A percentile compares a stretch with the other conserved stretches of the same genome.
Conservation (phyloP, 306 rosid genomes). For the Aeschynomene evenia region DNA sequence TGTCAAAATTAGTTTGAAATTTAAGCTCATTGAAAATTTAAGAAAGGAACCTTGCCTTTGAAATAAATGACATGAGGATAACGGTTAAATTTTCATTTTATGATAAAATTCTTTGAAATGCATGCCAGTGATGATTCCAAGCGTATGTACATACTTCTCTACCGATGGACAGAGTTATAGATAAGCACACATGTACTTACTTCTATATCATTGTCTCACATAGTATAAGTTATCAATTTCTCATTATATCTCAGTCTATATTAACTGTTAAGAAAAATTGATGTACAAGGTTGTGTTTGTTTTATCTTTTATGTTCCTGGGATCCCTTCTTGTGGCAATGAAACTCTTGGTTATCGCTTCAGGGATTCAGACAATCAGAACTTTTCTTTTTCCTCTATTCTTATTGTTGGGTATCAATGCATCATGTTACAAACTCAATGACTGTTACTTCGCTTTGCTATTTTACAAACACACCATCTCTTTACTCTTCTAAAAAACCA, state of each 20-base stretch:
- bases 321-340: background rate
- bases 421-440: background rate
- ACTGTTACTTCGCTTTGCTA: background rate
- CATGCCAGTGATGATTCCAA: background rate
- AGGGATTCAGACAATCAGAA: background rate
- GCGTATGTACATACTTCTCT: background rate
- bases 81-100: background rate
- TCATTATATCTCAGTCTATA: background rate
- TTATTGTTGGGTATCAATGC: background rate
- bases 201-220: background rate
- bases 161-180: background rate
- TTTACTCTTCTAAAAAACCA: background rate
- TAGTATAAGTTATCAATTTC: background rate
- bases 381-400: background rate
- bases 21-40: background rate
- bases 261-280: background rate
- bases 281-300: background rate
- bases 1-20: conserved; percentile 4
- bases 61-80: background rate
- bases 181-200: background rate
- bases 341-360: background rate
- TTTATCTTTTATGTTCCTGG: background rate
- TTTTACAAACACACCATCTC: background rate
- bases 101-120: background rate
- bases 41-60: background rate